A percentile compares a stretch with the other conserved stretches of the same genome.
These are phyloP conservation scores for Pseudisothecium myosuroides DNA, from an alignment of 225 moss, liverwort and hornwort genomes.

Conservation along the genomic window DNA sequence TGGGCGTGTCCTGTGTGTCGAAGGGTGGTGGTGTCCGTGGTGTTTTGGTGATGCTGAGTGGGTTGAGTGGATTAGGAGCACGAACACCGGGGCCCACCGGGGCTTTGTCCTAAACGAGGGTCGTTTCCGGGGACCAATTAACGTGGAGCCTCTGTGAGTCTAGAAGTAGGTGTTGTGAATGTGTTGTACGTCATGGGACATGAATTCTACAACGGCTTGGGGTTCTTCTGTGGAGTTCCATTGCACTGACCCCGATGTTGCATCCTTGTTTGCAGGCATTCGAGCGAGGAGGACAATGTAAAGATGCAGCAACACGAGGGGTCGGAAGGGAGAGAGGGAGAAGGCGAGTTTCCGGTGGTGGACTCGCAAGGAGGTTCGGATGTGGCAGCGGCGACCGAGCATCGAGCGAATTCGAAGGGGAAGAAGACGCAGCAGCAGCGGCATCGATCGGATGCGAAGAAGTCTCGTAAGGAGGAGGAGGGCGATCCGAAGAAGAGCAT, in stretches of 20 bases:
- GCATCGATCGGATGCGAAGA: conserved; percentile 65
- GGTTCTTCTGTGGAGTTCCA: background rate
- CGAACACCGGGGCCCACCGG: background rate
- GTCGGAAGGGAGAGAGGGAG: conserved; percentile 66
- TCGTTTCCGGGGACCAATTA: background rate
- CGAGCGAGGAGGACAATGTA: conserved; percentile 72
- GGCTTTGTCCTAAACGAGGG: background rate
- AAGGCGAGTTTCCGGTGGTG: conserved; percentile 39
- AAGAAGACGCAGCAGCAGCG: conserved; percentile 64
- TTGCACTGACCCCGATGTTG: background rate
- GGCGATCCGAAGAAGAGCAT: conserved; percentile 36
- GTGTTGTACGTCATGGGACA: background rate
- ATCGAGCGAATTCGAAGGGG: conserved; percentile 18
- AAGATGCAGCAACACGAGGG: conserved; percentile 51
- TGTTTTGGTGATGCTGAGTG: background rate
- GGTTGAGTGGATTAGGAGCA: background rate
- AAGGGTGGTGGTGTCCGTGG: background rate
- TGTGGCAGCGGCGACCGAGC: background rate
- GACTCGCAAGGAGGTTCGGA: conserved; percentile 17
- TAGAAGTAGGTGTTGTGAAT: background rate
- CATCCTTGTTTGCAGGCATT: conserved; percentile 16
- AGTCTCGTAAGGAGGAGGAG: conserved; percentile 60
- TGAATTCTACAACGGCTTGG: background rate
- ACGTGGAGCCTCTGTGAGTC: background rate
- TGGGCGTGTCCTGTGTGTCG: background rate